Evolutionary conservation across 805 yeast genomes (phyloP).

Genomic region (Lachancea dasiensis): DNA sequence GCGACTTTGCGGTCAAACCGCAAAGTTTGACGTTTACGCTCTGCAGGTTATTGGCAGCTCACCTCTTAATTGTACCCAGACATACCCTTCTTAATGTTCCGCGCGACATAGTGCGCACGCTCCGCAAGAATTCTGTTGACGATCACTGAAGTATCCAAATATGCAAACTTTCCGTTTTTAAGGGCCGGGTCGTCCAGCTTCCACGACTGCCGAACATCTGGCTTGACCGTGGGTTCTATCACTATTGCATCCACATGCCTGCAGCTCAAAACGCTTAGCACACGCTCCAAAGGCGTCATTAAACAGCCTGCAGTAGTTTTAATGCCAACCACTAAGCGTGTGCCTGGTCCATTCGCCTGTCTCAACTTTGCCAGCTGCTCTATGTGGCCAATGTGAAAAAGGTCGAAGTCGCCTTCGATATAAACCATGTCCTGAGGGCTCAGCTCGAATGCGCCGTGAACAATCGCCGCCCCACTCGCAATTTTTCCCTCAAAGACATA

Average conservation of each 20-base stretch:
- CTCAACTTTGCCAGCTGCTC: conserved; percentile 53
- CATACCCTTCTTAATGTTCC: conserved; percentile 83
- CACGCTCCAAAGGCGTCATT: conserved; percentile 82
- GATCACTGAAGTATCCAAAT: conserved; percentile 64
- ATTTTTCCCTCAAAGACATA: conserved; percentile 45
- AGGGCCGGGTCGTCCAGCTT: conserved; percentile 38
- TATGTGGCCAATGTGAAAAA: conserved; percentile 91
- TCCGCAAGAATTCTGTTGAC: conserved; percentile 67
- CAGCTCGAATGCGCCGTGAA: conserved; percentile 18
- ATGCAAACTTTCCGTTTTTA: conserved; percentile 54
- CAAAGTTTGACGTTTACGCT: too few species aligned
- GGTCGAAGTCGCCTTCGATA: conserved; percentile 82
- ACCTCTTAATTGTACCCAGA: not conserved
- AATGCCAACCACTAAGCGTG: conserved; percentile 52
- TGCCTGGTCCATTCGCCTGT: conserved; percentile 28
- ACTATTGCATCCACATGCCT: conserved; percentile 74
- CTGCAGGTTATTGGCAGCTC: too few species aligned
- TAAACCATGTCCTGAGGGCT: conserved; percentile 33
- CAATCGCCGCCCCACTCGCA: conserved; percentile 31
- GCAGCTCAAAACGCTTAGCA: conserved; percentile 85
- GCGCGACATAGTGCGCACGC: conserved; percentile 67
- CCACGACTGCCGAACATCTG: conserved; percentile 1
- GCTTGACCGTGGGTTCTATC: conserved; percentile 31
- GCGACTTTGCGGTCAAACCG: too few species aligned
- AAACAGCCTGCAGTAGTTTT: conserved; percentile 69